Evolutionary conservation across 2,329 filamentous ascomycete species (phyloP).

Genomic region (Neonectria hederae): DNA sequence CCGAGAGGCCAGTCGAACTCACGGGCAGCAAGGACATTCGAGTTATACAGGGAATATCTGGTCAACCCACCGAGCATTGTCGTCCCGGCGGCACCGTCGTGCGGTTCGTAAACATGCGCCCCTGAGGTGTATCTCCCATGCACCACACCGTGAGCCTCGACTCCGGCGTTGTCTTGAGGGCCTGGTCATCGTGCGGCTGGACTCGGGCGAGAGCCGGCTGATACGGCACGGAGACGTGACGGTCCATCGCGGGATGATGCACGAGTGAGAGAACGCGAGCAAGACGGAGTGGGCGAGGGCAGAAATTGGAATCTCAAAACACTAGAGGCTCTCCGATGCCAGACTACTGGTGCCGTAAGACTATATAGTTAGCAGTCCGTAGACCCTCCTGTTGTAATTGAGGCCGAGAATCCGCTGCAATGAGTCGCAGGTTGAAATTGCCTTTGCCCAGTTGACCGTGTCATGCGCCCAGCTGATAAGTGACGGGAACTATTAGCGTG

Average conservation of each 20-base stretch:
- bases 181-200: conserved; percentile 61
- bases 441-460: not conserved
- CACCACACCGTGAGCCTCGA: conserved; percentile 65
- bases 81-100: conserved; percentile 53
- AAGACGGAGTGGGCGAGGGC: conserved; percentile 52
- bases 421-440: not conserved
- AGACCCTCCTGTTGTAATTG: not conserved
- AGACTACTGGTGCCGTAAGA: not conserved
- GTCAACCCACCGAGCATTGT: conserved; percentile 36
- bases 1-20: conserved; percentile 22
- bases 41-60: conserved; percentile 25
- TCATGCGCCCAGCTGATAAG: conserved; percentile 30
- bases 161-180: conserved; percentile 65
- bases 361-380: too few relatives aligned
- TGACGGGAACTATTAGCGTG: conserved; percentile 20
- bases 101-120: conserved; percentile 60
- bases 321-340: conserved; percentile 2
- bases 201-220: conserved; percentile 55
- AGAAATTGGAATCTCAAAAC: conserved; percentile 19
- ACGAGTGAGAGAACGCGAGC: conserved; percentile 61
- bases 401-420: not conserved
- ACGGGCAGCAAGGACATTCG: conserved; percentile 28
- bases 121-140: conserved; percentile 39
- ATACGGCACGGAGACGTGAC: conserved; percentile 61
- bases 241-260: conserved; percentile 65